These are phyloP conservation scores for Lactarius sp. DNA, from an alignment of 768 basidiomycete species.

Conservation along the genomic window DNA sequence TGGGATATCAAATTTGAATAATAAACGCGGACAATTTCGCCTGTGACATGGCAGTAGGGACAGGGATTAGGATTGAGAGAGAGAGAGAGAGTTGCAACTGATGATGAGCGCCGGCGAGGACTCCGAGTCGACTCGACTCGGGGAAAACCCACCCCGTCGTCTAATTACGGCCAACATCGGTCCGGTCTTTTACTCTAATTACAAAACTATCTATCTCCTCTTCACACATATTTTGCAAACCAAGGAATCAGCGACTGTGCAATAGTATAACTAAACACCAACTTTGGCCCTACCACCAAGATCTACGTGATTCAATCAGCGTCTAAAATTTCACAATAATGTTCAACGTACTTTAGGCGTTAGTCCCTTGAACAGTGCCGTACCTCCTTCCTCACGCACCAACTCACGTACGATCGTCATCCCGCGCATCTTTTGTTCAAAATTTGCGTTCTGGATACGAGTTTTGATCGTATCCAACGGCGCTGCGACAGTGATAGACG, in stretches of 20 bases:
- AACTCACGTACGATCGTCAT: conserved; percentile 79
- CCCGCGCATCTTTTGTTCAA: conserved; percentile 79
- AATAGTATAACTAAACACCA: conserved; percentile 96
- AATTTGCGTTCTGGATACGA: conserved; percentile 97
- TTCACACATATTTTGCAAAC: conserved; percentile 47
- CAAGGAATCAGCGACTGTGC: conserved; percentile 94
- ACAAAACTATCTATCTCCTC: neutral
- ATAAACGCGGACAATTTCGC: conserved; percentile 10
- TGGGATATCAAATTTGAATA: neutral
- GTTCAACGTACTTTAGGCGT: conserved; percentile 77
- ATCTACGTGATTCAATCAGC: conserved; percentile 41
- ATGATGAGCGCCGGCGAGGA: conserved; percentile 8
- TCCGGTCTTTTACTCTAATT: neutral
- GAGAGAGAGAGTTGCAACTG: neutral
- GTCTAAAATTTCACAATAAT: conserved; percentile 10
- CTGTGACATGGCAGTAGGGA: conserved; percentile 5
- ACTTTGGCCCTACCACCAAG: conserved; percentile 93
- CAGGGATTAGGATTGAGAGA: neutral
- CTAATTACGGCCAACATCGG: too few species aligned
- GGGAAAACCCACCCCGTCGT: neutral
- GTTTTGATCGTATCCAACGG: conserved; percentile 97
- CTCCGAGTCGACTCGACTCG: too few species aligned
- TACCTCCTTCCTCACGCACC: conserved; percentile 75
- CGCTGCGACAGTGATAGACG: conserved; percentile 93
- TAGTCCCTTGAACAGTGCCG: conserved; percentile 92